Base-by-base conservation (phyloP, 2,329 filamentous ascomycete genomes). In the Fonsecaea multimorphosa region DNA sequence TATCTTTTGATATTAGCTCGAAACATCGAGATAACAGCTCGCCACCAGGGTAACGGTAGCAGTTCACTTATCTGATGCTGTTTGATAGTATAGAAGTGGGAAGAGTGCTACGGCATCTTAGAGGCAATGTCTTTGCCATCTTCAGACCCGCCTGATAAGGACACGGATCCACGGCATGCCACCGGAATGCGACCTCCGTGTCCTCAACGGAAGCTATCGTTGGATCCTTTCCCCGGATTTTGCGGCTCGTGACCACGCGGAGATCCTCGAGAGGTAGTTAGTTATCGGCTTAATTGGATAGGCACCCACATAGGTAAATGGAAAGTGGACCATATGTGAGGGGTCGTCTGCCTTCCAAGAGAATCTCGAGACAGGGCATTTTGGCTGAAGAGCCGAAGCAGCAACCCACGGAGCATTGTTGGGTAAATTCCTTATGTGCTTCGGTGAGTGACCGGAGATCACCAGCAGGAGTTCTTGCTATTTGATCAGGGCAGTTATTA, bases 11-110 rank as follows among this genome's bases (percentile, higher is more conserved):
- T 38, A 36, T 51, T 27, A 12, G 44, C 44, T 60, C 44, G 40
- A 52, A 49, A 14, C 36, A 31, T 46, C 51, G 57, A 57, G 61
- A 63, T 63, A 63, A 63, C 38, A 58, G 44, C 31, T 51, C 36
- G 53, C 34, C 38, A n/a, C 31, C 61, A 31, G 57, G 40, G 61
- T 63, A 63, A 63, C 61, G 53, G 61, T 63, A 63, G 61, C 61
- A 63, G 32, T 63, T 16, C 53, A 63, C 61, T 57, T 63, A 57
- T 63, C 61, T 36, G 53, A 51, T 22, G 7, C 29, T 58, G 32
- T 40, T 61, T 22, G 61, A 63, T 57, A 58, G 29, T 58, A 63
- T 29, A 31, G 38, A 32, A 31, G 16, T 52, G 12, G 11, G 11
- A 60, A 52, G 19, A 44, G 49, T 52, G 44, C 44, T 36, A 60